Percentiles rank a stretch among this genome's conserved stretches.
Conservation (phyloP, 1,284 basidiomycete genomes). For the Cutaneotrichosporon sp. region DNA sequence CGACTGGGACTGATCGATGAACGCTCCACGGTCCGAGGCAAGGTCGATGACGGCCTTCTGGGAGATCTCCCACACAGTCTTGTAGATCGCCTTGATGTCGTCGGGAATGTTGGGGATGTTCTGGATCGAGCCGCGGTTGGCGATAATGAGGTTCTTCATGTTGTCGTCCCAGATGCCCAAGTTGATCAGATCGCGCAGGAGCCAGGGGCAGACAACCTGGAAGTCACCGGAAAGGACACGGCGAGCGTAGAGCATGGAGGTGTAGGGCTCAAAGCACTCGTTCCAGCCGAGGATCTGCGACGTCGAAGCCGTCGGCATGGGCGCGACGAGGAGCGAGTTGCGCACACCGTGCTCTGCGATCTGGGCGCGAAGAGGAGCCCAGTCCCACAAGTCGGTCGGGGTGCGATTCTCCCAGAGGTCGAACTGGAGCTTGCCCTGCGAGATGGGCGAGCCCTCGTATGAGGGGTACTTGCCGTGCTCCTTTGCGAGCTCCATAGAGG, state of each 20-base stretch:
- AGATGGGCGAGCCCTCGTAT: constrained; percentile 85
- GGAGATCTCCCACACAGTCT: constrained; percentile 83
- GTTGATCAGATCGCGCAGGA: constrained; percentile 93
- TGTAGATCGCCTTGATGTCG: constrained; percentile 70
- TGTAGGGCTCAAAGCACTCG: constrained; percentile 64
- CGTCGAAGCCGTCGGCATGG: constrained; percentile 98
- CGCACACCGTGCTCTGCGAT: constrained; percentile 81
- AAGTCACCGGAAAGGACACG: constrained; percentile 99
- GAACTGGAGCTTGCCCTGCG: constrained; percentile 83
- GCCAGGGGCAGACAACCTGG: constrained; percentile 98
- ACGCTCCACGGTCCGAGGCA: constrained; percentile 95
- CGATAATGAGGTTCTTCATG: constrained; percentile 99
- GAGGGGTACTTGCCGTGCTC: constrained; percentile 82
- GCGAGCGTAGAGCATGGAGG: constrained; percentile 95
- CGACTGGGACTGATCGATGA: constrained; percentile 85
- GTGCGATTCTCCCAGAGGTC: constrained; percentile 95
- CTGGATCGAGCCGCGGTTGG: constrained; percentile 92
- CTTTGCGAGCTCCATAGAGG: constrained; percentile 83
- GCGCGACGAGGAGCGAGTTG: constrained; percentile 91
- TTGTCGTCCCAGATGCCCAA: constrained; percentile 93
- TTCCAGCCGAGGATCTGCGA: constrained; percentile 98
- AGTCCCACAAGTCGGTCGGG: constrained; percentile 93
- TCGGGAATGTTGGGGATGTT: constrained; percentile 80
- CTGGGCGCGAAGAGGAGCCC: constrained; percentile 80
- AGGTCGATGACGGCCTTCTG: constrained; percentile 99